phyloP scores from a whole-genome alignment of 140 eudicot genomes.

The Stevia rebaudiana region DNA sequence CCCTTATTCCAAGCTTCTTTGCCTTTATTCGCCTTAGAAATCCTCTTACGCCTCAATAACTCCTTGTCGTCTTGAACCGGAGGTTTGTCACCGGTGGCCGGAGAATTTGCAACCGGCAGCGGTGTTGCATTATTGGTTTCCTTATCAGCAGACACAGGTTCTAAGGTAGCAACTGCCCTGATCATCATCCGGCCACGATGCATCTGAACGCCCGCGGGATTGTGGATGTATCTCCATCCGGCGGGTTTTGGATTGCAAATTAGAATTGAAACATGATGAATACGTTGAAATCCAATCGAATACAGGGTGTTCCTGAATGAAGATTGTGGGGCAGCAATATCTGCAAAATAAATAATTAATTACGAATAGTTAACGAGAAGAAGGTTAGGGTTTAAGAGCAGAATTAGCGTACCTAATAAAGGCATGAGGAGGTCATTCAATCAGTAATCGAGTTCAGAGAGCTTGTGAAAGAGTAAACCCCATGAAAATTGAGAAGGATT shows the following conservation, averaged over 20 bases:
- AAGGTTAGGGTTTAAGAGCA: not conserved
- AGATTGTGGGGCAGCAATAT: slow-evolving; percentile 61
- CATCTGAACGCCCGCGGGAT: slow-evolving; percentile 8
- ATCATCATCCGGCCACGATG: slow-evolving; percentile 36
- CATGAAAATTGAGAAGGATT: not conserved
- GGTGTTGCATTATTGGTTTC: not conserved
- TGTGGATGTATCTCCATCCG: slow-evolving; percentile 28
- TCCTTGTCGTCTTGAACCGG: slow-evolving; percentile 60
- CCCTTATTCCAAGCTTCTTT: slow-evolving; percentile 87
- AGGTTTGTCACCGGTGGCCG: slow-evolving; percentile 10
- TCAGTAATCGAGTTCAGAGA: slow-evolving; percentile 7
- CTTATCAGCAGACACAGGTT: slow-evolving; percentile 28
- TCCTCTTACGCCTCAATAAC: slow-evolving; percentile 75
- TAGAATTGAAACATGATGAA: slow-evolving; percentile 26
- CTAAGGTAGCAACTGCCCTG: slow-evolving; percentile 70
- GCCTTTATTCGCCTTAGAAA: slow-evolving; percentile 85
- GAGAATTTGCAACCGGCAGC: slow-evolving; percentile 15
- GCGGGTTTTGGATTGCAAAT: slow-evolving; percentile 28
- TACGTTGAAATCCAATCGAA: slow-evolving; percentile 33
- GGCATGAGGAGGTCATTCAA: slow-evolving; percentile 66
- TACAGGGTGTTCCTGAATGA: slow-evolving; percentile 34
- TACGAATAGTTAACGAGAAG: not conserved
- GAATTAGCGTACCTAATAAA: slow-evolving; percentile 45
- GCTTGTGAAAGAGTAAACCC: not conserved
- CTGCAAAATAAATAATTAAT: slow-evolving; percentile 31